These are phyloP conservation scores for Leucosporidium creatinivorum DNA, from an alignment of 768 basidiomycete species.

Conservation along the genomic window DNA sequence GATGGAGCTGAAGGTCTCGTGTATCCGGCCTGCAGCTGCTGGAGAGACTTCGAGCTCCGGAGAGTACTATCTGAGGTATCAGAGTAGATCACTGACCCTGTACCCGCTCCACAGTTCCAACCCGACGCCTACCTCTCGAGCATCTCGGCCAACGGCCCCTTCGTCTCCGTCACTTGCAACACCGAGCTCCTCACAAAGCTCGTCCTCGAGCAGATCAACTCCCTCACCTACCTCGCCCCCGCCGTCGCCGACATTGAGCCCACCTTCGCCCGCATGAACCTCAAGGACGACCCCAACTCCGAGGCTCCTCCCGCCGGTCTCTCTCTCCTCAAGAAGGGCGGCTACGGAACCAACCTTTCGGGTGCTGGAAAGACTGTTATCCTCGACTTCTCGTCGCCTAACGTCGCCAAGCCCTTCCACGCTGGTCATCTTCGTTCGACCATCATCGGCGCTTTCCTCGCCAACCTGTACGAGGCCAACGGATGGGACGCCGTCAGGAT, in stretches of 20 bases:
- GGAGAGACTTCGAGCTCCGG: too few relatives aligned
- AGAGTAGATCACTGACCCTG: too few relatives aligned
- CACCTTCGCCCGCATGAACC: constrained; percentile 30
- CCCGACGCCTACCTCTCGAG: constrained; percentile 70
- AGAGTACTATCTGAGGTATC: too few relatives aligned
- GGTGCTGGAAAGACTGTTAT: constrained; percentile 76
- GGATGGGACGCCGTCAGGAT: constrained; percentile 87
- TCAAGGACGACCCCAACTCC: constrained; percentile 14
- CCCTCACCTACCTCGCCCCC: constrained; percentile 58
- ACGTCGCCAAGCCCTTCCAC: constrained; percentile 97
- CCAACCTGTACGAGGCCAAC: constrained; percentile 80
- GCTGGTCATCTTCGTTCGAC: constrained; percentile 93
- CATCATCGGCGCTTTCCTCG: constrained; percentile 94
- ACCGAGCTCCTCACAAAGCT: constrained; percentile 57
- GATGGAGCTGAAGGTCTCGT: too few relatives aligned
- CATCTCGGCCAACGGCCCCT: constrained; percentile 61
- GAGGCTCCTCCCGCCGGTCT: constrained; percentile 10
- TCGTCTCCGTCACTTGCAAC: constrained; percentile 72
- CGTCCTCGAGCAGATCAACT: constrained; percentile 65
- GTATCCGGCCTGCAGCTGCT: too few relatives aligned
- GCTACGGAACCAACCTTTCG: constrained; percentile 72
- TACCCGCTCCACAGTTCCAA: constrained; percentile 59
- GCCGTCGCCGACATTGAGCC: constrained; percentile 43
- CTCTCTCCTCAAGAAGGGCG: constrained; percentile 35
- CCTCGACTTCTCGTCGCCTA: constrained; percentile 91